Conservation (phyloP, 768 basidiomycete genomes). For the Lepiota brunneoincarnata region DNA sequence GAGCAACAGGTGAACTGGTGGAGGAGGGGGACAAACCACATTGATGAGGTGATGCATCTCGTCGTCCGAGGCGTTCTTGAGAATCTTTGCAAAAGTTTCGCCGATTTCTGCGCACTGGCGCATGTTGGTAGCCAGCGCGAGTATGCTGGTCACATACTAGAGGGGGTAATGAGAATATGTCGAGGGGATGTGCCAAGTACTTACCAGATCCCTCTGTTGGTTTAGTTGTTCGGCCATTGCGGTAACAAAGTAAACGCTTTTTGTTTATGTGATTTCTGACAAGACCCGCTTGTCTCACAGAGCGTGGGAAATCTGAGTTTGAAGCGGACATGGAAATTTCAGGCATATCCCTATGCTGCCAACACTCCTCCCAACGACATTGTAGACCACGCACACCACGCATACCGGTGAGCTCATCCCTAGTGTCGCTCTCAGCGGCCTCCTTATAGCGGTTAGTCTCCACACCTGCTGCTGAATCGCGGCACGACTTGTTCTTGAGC, state of each 20-base stretch:
- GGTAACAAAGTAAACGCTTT: slow-evolving; percentile 10
- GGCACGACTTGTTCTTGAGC: slow-evolving; percentile 24
- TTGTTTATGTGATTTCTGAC: slow-evolving; percentile 14
- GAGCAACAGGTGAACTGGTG: neutral
- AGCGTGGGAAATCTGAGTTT: slow-evolving; percentile 37
- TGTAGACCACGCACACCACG: slow-evolving; percentile 25
- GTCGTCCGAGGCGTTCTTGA: slow-evolving; percentile 25
- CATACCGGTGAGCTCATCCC: slow-evolving; percentile 20
- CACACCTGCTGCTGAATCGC: slow-evolving; percentile 18
- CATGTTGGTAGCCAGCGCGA: slow-evolving; percentile 59
- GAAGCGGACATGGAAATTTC: slow-evolving; percentile 27
- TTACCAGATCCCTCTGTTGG: slow-evolving; percentile 32
- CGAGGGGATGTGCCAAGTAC: slow-evolving; percentile 8
- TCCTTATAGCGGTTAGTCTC: slow-evolving; percentile 21
- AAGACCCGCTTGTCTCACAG: slow-evolving; percentile 28
- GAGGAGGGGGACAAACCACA: neutral
- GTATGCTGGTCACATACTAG: slow-evolving; percentile 56
- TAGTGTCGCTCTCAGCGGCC: slow-evolving; percentile 23
- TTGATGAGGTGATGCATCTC: slow-evolving; percentile 1
- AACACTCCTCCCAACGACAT: slow-evolving; percentile 17
- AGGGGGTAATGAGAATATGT: slow-evolving; percentile 15
- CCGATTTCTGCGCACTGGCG: slow-evolving; percentile 59
- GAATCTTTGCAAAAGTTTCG: slow-evolving; percentile 54
- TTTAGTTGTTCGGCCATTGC: slow-evolving; percentile 29
- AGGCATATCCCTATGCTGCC: slow-evolving; percentile 15